Base-by-base conservation (phyloP, 73 alveolate species). In the Breviolum minutum region DNA sequence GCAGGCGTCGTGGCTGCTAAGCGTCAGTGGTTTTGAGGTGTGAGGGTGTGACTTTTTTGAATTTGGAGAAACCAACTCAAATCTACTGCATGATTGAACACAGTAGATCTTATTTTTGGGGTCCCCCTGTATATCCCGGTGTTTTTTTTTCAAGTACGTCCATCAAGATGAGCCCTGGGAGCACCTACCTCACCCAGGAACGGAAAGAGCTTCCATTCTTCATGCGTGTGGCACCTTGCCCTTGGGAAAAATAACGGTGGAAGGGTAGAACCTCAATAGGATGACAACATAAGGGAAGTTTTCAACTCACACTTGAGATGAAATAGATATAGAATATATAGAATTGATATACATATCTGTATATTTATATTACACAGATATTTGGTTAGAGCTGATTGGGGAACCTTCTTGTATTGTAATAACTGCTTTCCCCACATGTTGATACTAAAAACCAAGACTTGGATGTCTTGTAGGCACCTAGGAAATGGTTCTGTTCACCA, bases 131-230 rank as follows among this genome's bases (percentile, higher is more conserved):
- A 22, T 22, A 71, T 17, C n/a, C 19, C 10, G 32, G 19, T n/a
- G n/a, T n/a, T n/a, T n/a, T n/a, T n/a, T n/a, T n/a, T n/a, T n/a
- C n/a, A n/a, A n/a, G n/a, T n/a, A n/a, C n/a, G n/a, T n/a, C n/a
- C 32, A 20, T 22, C 40, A 13, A 9, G 4, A 71, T 13, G 13
- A 71, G 19, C 32, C 26, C 30, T 71, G 10, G 13, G 10, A 71
- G n/a, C 10, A 73, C 30, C 10, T 48, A 26, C 8, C 60, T 73
- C 9, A 0, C 12, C 29, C 88, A 80, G 88, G 88, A 80, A 8
- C 88, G 88, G 32, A 16, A 27, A 13, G 88, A 80, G 88, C 88
- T 80, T 80, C 88, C 88, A 0, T 48, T 80, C 68, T 80, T 80
- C 22, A 6, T 80, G 88, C 88, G 88, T 16, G 88, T 80, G 6